Evolutionary conservation across 2,329 filamentous ascomycete genomes (phyloP), one percentile per base, ranked within the genome.

Genomic region (Colletotrichum echinochloae): DNA sequence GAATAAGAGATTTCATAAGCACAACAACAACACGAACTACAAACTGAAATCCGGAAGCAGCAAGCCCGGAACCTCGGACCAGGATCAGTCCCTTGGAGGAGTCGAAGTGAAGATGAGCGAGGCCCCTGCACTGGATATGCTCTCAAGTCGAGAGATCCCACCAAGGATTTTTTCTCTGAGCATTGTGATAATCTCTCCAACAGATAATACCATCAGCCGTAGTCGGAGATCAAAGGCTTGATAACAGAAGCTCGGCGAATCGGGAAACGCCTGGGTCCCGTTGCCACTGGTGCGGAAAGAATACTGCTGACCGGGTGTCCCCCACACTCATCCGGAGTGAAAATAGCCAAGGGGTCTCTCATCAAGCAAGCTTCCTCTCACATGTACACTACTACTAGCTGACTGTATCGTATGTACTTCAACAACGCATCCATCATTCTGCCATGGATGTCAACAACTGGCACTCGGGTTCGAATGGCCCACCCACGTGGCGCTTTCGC

Each of bases 51-150:
- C 4, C 30, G n/a, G 30, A 33, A 33, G 30, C 8, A 33, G 30
- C 4, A 33, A 33, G 30, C 8, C 30, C 30, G 30, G 30, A 8
- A 33, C 30, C 30, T 33, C 30, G 30, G 30, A 33, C 30, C 30
- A 33, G 30, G 30, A 8, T 33, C 30, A 8, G 30, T 33, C 8
- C 30, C 30, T 5, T 33, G 4, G 30, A 8, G 30, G 30, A 33
- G 30, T 33, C 8, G 30, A 8, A 76, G 67, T 61, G 63, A 61
- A 66, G 63, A 70, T 61, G 48, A 92, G 91, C 91, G 92, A 92
- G 90, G 90, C 90, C 91, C 88, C 88, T 90, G 88, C 87, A 90
- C 93, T 95, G 93, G 95, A 95, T 93, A 95, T 92, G 94, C 91
- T 90, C 90, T 91, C 86, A 89, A 90, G 89, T 89, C 91, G 91